Base-by-base conservation (phyloP, 495 filamentous ascomycete genomes). In the Trichoderma gamsii region DNA sequence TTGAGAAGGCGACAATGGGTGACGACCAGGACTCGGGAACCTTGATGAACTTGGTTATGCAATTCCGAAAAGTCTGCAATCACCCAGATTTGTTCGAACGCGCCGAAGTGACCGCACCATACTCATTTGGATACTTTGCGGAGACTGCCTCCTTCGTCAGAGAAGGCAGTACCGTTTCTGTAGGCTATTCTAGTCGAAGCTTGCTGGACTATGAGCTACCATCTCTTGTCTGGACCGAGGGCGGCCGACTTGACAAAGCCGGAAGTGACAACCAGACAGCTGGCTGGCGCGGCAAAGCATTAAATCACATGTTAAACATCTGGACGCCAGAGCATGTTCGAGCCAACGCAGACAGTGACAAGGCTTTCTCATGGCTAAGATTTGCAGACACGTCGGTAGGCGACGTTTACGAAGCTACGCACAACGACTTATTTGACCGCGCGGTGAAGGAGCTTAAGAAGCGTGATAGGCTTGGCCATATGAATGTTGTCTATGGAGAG, bases 1-100 rank as follows among this genome's bases (percentile, higher is more conserved):
- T 98, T 69, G 95, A 99, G 78, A 98, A 97, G 84, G 93, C 93
- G 13, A 91, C 93, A 5, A 82, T 94, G 66, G 96, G 96, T 41
- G 94, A 97, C 73, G 95, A 99, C 49, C 88, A 92, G 71, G 96
- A 97, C 73, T 94, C 92, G 35, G 92, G 92, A 16, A 99, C 93
- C 21, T 76, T 99, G 74, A 99, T 99, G 95, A 99, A 98, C 76
- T 83, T 99, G 70, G 95, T 99, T 67, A 99, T 99, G 95, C 96
- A 99, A 78, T 99, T 99, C 86, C 88, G 95, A 67, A 99, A 99
- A 81, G 96, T 99, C 66, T 99, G 95, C 82, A 99, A 99, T 73
- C 95, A 99, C 76, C 95, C 95, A 3, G 95, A 99, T 79, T 81
- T 99, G 25, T 98, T 98, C 69, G 93, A 99, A 76, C 87, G 96